Conservation (phyloP, 2,329 filamentous ascomycete genomes). For the Cladosporium sp. region DNA sequence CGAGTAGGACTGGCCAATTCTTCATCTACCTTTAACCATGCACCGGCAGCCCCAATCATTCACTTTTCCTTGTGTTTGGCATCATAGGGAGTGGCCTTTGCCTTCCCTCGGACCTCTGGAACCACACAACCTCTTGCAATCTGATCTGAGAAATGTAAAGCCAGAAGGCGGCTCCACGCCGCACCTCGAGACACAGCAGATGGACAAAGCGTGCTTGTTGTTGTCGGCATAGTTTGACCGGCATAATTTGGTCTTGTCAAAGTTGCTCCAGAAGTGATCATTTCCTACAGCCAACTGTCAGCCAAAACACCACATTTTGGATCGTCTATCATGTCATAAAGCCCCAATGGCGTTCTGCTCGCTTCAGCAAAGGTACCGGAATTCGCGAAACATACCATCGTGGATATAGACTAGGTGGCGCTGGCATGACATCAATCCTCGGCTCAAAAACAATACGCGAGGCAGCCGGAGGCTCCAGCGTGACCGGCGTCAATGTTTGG, state of each 20-base stretch:
- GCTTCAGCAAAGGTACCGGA: background rate
- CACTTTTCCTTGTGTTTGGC: background rate
- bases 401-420: background rate
- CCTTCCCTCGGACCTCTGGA: background rate
- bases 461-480: background rate
- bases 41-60: background rate
- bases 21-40: background rate
- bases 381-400: background rate
- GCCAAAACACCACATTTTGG: background rate
- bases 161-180: background rate
- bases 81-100: background rate
- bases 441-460: slow-evolving; percentile 1
- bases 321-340: background rate
- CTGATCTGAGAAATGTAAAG: background rate
- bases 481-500: background rate
- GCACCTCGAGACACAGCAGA: background rate
- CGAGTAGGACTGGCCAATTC: background rate
- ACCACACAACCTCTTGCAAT: background rate
- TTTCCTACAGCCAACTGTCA: background rate
- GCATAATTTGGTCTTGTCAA: background rate
- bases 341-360: background rate
- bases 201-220: background rate
- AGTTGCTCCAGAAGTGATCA: background rate
- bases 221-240: background rate
- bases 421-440: background rate